A percentile compares a stretch with the other conserved stretches of the same genome.
Conservation (phyloP, 192 early-diverging fungal species). For the Coemansia sp. region DNA sequence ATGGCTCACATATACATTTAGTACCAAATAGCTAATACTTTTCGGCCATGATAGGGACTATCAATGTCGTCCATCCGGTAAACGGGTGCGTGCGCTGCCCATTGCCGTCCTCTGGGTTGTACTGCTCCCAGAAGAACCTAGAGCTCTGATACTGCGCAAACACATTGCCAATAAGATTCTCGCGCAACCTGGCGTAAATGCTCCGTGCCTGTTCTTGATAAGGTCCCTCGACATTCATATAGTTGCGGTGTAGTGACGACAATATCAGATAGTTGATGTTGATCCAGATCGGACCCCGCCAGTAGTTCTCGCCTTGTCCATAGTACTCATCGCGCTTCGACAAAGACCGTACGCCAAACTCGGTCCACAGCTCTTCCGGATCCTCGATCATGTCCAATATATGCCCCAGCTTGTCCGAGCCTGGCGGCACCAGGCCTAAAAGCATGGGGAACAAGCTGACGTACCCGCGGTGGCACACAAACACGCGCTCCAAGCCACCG, state of each 20-base stretch:
- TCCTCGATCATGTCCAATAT: conserved; percentile 78
- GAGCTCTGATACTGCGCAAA: conserved; percentile 72
- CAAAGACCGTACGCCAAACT: conserved; percentile 68
- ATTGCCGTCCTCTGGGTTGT: conserved; percentile 69
- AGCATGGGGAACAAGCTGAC: conserved; percentile 82
- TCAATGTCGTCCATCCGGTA: conserved; percentile 90
- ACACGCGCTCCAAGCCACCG: conserved; percentile 20
- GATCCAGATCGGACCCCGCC: conserved; percentile 93
- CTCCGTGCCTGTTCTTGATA: conserved; percentile 64
- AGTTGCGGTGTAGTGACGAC: conserved; percentile 67
- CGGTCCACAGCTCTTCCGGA: conserved; percentile 80
- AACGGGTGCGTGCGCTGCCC: conserved; percentile 90
- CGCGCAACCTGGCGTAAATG: conserved; percentile 74
- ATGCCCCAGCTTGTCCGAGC: conserved; percentile 68
- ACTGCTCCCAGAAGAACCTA: conserved; percentile 93
- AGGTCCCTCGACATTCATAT: conserved; percentile 61
- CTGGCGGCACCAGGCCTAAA: conserved; percentile 68
- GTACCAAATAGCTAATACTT: too few relatives aligned
- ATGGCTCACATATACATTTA: conserved; percentile 28
- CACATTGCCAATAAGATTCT: conserved; percentile 75
- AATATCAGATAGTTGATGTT: conserved; percentile 88
- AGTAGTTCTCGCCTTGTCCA: conserved; percentile 89
- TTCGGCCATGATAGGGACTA: conserved; percentile 85
- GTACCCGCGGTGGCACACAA: conserved; percentile 50
- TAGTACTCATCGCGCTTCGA: conserved; percentile 63